These are phyloP conservation scores for Trametes elegans DNA, from an alignment of 768 basidiomycete species.

Conservation along the genomic window DNA sequence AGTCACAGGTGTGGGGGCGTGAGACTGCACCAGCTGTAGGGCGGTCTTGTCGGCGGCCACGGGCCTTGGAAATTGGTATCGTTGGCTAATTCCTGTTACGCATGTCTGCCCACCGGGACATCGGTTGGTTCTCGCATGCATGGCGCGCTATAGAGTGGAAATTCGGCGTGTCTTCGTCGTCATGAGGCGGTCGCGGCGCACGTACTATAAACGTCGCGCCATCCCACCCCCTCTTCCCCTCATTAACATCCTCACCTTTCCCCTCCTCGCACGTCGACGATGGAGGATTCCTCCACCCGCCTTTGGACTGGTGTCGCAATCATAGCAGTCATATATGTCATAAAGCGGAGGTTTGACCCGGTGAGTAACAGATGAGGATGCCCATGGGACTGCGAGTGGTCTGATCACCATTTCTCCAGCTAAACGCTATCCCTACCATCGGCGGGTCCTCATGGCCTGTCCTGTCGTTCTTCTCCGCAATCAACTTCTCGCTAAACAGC, in stretches of 20 bases:
- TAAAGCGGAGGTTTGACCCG: background rate
- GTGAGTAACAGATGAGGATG: background rate
- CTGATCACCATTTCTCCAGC: background rate
- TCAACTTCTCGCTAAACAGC: conserved; percentile 31
- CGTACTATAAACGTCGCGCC: background rate
- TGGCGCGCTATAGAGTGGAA: background rate
- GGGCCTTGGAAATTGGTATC: no score
- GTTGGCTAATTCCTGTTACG: background rate
- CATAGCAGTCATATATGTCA: background rate
- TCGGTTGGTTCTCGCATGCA: no score
- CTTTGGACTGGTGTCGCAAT: background rate
- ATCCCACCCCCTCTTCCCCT: background rate
- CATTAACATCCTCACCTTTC: background rate
- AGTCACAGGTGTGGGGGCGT: no score
- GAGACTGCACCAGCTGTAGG: no score
- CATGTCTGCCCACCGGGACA: background rate
- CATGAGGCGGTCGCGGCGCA: background rate
- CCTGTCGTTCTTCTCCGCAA: conserved; percentile 33
- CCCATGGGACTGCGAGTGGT: background rate
- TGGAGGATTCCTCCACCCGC: background rate
- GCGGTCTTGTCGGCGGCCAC: no score
- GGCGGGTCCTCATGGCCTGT: conserved; percentile 34
- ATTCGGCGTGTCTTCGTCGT: background rate
- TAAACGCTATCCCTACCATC: conserved; percentile 32
- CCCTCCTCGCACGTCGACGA: background rate